phyloP scores from a whole-genome alignment of 2,329 filamentous ascomycete genomes.

The Aurifilum marmelostoma region DNA sequence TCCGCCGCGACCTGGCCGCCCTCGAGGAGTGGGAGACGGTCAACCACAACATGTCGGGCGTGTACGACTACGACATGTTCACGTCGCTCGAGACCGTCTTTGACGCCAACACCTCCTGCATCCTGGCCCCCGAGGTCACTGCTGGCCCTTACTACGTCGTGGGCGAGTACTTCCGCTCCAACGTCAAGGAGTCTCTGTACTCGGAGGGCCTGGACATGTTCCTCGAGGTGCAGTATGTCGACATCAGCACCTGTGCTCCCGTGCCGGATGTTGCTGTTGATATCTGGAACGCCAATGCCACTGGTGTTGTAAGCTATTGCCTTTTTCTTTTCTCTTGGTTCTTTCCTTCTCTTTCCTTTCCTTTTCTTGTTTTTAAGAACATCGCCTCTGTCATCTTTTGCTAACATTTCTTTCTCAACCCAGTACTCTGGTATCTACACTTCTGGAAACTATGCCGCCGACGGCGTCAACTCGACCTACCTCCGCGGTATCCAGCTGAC shows the following conservation, averaged over 20 bases:
- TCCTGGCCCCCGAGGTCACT: slow-evolving; percentile 41
- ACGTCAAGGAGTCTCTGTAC: slow-evolving; percentile 46
- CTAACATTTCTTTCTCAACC: slow-evolving; percentile 18
- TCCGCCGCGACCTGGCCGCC: slow-evolving; percentile 39
- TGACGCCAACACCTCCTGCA: slow-evolving; percentile 41
- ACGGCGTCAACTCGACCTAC: slow-evolving; percentile 26
- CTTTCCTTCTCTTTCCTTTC: background rate
- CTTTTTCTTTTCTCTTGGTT: slow-evolving; percentile 33
- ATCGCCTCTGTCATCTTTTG: slow-evolving; percentile 37
- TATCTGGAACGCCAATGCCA: slow-evolving; percentile 49
- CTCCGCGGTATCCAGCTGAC: slow-evolving; percentile 28
- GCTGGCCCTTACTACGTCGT: slow-evolving; percentile 43
- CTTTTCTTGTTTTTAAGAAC: background rate
- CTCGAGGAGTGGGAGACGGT: slow-evolving; percentile 40
- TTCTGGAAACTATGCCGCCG: slow-evolving; percentile 32
- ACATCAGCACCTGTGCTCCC: slow-evolving; percentile 48
- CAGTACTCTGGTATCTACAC: slow-evolving; percentile 40
- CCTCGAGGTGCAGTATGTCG: slow-evolving; percentile 38
- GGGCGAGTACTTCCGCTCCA: slow-evolving; percentile 49
- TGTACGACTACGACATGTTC: slow-evolving; percentile 38
- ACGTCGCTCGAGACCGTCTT: slow-evolving; percentile 40
- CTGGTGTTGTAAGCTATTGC: slow-evolving; percentile 37
- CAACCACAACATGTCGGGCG: slow-evolving; percentile 40
- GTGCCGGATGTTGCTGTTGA: slow-evolving; percentile 47
- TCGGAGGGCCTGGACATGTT: slow-evolving; percentile 47